Base-by-base conservation (phyloP, 1,284 basidiomycete genomes). In the Naganishia liquefaciens region DNA sequence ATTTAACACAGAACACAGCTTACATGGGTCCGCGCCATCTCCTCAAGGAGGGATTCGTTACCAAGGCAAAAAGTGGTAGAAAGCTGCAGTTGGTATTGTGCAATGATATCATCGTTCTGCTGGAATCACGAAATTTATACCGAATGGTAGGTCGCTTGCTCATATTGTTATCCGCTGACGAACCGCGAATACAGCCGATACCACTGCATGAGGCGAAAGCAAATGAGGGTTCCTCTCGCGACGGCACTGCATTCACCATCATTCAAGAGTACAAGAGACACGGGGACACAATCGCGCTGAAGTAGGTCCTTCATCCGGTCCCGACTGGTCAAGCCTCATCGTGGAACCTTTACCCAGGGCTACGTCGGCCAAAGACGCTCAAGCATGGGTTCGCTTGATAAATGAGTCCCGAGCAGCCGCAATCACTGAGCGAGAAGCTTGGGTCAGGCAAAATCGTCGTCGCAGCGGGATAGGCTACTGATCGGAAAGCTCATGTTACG, bases 1-100 rank as follows among this genome's bases (percentile, higher is more conserved):
- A 97, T 75, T 80, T 97, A n/a, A 94, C 91, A 0, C 90, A 88
- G 2, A 88, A 90, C 0, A 96, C 93, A 10, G 84, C 88, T 1
- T 83, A 86, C 70, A 87, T 91, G 81, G 92, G 90, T 0, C 79
- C 83, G 10, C 83, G 94, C 25, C 84, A 81, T 68, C 81, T 98
- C 15, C 61, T 97, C 49, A 89, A 87, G 68, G 90, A 97, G 74
- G 93, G 92, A 0, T 65, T 82, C 4, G 76, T 97, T 9, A 76
- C 82, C 69, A 97, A 98, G 75, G 82, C 88, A 11, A 94, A 92
- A 80, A 91, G 89, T 67, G 88, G 90, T 0, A 82, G 90, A 50
- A 90, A 87, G 73, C 77, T 97, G 49, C 83, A 85, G 51, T 84
- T 83, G n/a, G 86, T 90, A 74, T 75, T 92, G 65, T 92, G 90